These are phyloP conservation scores for Trichoderma erinaceum DNA, from an alignment of 495 filamentous ascomycete genomes.

Conservation along the genomic window DNA sequence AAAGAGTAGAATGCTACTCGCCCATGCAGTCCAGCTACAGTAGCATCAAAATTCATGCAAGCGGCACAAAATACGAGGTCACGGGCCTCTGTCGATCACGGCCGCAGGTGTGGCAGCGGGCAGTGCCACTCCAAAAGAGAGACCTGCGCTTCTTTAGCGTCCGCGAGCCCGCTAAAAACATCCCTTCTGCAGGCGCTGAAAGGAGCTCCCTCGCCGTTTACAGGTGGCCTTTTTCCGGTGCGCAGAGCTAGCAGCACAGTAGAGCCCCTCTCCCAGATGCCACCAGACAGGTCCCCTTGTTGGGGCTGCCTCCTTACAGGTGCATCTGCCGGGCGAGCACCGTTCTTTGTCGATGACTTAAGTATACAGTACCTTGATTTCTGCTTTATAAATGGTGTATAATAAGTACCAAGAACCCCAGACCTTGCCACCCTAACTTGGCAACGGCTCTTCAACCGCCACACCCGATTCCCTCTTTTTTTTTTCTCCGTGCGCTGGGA, in stretches of 20 bases:
- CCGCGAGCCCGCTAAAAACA: neutral
- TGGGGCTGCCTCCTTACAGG: neutral
- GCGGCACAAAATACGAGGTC: too few species aligned
- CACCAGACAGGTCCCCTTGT: neutral
- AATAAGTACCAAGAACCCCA: neutral
- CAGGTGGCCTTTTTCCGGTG: neutral
- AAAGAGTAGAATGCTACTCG: too few species aligned
- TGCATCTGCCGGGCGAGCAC: neutral
- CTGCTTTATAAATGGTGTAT: neutral
- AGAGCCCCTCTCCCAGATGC: too few species aligned
- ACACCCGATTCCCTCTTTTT: neutral
- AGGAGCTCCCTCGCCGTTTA: neutral
- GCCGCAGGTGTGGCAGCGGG: too few species aligned
- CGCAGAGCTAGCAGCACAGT: neutral
- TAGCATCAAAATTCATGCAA: neutral
- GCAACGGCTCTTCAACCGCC: neutral
- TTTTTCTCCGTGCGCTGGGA: constrained; percentile 2
- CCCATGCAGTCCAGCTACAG: neutral
- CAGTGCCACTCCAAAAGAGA: too few species aligned
- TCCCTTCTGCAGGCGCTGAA: neutral
- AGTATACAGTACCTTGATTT: neutral
- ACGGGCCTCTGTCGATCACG: too few species aligned
- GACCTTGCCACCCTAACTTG: neutral
- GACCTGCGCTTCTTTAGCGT: neutral
- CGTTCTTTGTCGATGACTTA: neutral